Conservation (phyloP, 2,329 filamentous ascomycete genomes). For the Fusarium mundagurra region DNA sequence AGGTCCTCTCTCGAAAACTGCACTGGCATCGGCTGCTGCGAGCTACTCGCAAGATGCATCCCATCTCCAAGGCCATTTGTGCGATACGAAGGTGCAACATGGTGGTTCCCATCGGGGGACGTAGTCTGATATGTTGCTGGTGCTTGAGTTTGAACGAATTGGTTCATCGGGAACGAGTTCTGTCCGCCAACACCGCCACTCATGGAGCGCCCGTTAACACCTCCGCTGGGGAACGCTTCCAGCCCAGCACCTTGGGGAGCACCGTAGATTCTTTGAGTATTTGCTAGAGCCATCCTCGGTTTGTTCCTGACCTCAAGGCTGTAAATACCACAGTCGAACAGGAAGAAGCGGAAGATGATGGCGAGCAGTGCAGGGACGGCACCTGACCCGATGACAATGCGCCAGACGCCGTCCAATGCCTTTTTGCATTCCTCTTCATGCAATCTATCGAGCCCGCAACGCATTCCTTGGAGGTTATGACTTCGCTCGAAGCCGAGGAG, state of each 20-base stretch:
- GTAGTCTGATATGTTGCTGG: slow-evolving; percentile 41
- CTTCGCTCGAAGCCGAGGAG: slow-evolving; percentile 57
- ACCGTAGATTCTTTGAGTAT: slow-evolving; percentile 68
- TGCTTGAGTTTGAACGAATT: slow-evolving; percentile 26
- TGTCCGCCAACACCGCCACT: slow-evolving; percentile 21
- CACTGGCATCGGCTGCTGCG: slow-evolving; percentile 52
- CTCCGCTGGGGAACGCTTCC: slow-evolving; percentile 29
- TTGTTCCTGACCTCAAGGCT: slow-evolving; percentile 72
- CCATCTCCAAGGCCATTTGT: slow-evolving; percentile 28
- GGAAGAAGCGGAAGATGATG: slow-evolving; percentile 72
- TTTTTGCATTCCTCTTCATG: slow-evolving; percentile 57
- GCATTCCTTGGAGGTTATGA: slow-evolving; percentile 55
- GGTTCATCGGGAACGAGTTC: slow-evolving; percentile 35
- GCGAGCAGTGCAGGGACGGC: slow-evolving; percentile 71
- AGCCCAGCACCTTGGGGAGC: slow-evolving; percentile 42
- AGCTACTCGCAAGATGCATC: slow-evolving; percentile 45
- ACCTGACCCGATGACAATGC: slow-evolving; percentile 73
- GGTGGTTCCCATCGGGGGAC: slow-evolving; percentile 24
- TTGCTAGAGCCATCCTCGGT: slow-evolving; percentile 65
- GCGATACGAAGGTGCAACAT: slow-evolving; percentile 33
- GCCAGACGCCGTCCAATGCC: slow-evolving; percentile 70
- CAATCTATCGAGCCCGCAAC: slow-evolving; percentile 58
- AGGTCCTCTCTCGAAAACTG: slow-evolving; percentile 61
- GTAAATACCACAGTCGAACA: slow-evolving; percentile 73
- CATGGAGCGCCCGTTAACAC: slow-evolving; percentile 18